phyloP scores from a whole-genome alignment of 352 stramenopile species.

The Globisporangium cystogenes region DNA sequence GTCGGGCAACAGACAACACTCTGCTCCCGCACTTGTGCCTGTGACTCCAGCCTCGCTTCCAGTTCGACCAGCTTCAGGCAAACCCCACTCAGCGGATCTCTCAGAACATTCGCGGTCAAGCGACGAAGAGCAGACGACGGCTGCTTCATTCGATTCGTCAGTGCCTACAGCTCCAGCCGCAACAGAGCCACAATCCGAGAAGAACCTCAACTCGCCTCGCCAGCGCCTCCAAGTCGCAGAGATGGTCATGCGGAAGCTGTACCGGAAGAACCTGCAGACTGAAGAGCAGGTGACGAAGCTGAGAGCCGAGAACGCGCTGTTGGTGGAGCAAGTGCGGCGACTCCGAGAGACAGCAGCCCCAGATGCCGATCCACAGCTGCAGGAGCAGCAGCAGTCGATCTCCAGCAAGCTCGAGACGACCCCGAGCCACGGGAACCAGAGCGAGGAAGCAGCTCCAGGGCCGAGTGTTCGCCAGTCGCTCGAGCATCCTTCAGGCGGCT shows the following conservation, averaged over 20 bases:
- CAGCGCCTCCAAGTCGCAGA: constrained; percentile 45
- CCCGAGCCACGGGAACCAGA: not conserved
- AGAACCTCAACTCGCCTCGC: constrained; percentile 28
- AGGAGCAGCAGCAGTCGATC: not conserved
- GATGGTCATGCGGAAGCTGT: constrained; percentile 59
- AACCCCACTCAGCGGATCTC: not conserved
- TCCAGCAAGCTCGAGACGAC: not conserved
- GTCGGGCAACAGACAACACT: constrained; percentile 20
- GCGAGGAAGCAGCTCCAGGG: not conserved
- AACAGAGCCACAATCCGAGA: not conserved
- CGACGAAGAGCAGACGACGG: not conserved
- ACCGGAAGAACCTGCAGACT: constrained; percentile 39
- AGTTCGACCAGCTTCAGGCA: not conserved
- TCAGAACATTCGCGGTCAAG: not conserved
- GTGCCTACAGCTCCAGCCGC: too few species aligned
- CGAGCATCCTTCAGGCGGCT: not conserved
- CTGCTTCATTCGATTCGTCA: too few species aligned
- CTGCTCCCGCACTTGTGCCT: constrained; percentile 12
- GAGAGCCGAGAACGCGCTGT: constrained; percentile 19
- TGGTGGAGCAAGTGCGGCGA: constrained; percentile 15
- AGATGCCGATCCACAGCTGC: not conserved
- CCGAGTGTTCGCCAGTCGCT: not conserved
- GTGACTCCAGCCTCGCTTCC: not conserved
- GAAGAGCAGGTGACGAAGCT: constrained; percentile 24
- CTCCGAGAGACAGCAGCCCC: not conserved